Evolutionary conservation across 331 rosid genomes (phyloP), one percentile per base, ranked within the genome.

Genomic region (Quercus lobata): DNA sequence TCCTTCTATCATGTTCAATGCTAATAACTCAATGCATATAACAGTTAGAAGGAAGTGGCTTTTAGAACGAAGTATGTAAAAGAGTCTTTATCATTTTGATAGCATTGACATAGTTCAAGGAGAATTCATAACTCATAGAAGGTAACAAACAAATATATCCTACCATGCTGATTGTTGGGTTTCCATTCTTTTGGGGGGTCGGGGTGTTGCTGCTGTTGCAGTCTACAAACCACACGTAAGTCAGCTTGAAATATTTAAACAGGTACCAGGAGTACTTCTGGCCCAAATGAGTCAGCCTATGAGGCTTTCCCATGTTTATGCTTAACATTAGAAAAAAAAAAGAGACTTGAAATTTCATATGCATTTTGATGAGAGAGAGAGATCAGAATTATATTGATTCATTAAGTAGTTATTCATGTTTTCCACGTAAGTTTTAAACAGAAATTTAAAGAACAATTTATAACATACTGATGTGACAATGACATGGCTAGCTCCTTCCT

Each of bases 401-500:
- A 19, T 63, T 63, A 65, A 75, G 55, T 72, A 34, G 49, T 57
- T 22, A 37, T 60, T 44, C 65, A 24, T 60, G 17, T 74, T 29
- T 76, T 73, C 37, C 55, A 61, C 4, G 57, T 18, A 79, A 74
- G 22, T 15, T 56, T 62, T 30, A 55, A 56, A 18, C 27, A 65
- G 27, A 79, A 69, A 17, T 17, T 21, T 69, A 18, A 78, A 69
- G 22, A 61, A 57, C 60, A 63, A 49, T 57, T 54, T 7, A 58
- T 1, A 60, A 80, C 94, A 85, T 86, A 95, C 97, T 17, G 98
- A 95, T 74, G 98, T 95, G 77, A 95, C 97, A 84, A 95, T 95
- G 83, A 95, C 91, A 60, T 95, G 99, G 90, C 94, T 93, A 79
- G 99, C 99, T 83, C 98, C 99, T 87, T 91, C 91, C 60, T 82